Percentiles rank a stretch among this genome's conserved stretches.
These are phyloP conservation scores for Leishmania arabica DNA, from an alignment of 208 protist genomes.

Conservation along the genomic window DNA sequence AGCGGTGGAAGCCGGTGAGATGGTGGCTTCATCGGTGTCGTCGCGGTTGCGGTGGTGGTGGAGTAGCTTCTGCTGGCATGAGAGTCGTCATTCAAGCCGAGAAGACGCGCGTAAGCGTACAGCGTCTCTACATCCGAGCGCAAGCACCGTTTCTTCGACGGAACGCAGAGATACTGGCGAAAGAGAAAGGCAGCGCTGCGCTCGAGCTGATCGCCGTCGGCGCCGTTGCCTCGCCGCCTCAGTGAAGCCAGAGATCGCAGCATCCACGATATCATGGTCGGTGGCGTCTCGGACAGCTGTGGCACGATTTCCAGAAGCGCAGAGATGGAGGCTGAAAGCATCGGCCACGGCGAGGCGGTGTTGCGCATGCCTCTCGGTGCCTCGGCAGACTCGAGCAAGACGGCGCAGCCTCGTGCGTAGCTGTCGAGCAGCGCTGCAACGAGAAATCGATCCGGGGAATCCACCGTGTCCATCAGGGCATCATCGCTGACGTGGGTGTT, in stretches of 20 bases:
- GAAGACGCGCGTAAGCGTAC: constrained; percentile 11
- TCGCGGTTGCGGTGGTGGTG: neutral
- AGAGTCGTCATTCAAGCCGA: neutral
- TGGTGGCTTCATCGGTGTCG: neutral
- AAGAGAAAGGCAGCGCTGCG: constrained; percentile 1
- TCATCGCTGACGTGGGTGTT: neutral
- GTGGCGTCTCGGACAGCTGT: neutral
- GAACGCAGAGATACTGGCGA: constrained; percentile 2
- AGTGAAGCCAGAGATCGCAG: constrained; percentile 16
- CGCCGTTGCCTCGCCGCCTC: no score
- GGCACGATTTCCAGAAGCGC: constrained; percentile 13
- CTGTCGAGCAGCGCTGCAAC: constrained; percentile 8
- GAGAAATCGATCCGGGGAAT: constrained; percentile 5
- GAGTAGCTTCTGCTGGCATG: no score
- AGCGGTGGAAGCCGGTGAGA: neutral
- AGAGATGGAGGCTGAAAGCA: neutral
- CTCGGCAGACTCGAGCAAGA: neutral
- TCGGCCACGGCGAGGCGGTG: neutral
- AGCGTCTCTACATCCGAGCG: constrained; percentile 25
- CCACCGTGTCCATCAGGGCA: neutral
- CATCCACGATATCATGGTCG: constrained; percentile 29
- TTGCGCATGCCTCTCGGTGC: neutral
- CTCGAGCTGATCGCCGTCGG: neutral
- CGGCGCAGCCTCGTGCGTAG: neutral
- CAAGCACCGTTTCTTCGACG: neutral